Evolutionary conservation across 1,284 basidiomycete species (phyloP).

Genomic region (Leccinum griseonigrum): DNA sequence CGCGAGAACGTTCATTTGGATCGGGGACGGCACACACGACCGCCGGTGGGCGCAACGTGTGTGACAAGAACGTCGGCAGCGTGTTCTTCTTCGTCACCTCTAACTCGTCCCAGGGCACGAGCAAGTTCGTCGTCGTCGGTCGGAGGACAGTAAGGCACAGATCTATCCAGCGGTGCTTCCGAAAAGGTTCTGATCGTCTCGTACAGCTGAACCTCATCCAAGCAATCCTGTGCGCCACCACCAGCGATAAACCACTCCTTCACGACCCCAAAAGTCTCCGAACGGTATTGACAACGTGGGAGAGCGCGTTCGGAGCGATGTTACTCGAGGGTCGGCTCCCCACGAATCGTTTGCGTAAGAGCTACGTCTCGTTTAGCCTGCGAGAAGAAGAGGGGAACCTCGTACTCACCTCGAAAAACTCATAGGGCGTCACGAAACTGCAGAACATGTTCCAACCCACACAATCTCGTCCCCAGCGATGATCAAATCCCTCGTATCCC

Average conservation of each 20-base stretch:
- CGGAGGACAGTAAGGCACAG: slow-evolving; percentile 39
- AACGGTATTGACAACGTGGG: slow-evolving; percentile 45
- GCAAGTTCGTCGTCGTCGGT: slow-evolving; percentile 39
- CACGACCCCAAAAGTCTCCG: slow-evolving; percentile 61
- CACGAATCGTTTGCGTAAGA: slow-evolving; percentile 70
- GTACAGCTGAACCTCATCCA: slow-evolving; percentile 67
- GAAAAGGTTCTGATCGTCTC: slow-evolving; percentile 58
- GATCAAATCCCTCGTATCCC: slow-evolving; percentile 63
- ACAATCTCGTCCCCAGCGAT: slow-evolving; percentile 72
- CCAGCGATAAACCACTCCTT: slow-evolving; percentile 69
- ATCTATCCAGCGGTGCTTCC: slow-evolving; percentile 44
- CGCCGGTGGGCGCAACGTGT: slow-evolving; percentile 61
- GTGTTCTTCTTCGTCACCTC: slow-evolving; percentile 44
- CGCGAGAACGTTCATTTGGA: slow-evolving; percentile 29
- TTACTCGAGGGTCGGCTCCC: slow-evolving; percentile 43
- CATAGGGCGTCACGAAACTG: slow-evolving; percentile 73
- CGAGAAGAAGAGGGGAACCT: background rate
- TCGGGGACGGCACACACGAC: slow-evolving; percentile 27
- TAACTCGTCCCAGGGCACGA: slow-evolving; percentile 45
- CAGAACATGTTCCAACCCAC: slow-evolving; percentile 73
- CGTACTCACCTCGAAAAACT: slow-evolving; percentile 75
- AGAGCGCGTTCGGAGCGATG: slow-evolving; percentile 34
- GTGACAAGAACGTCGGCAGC: slow-evolving; percentile 47
- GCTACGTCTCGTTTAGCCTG: slow-evolving; percentile 38
- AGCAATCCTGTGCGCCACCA: slow-evolving; percentile 69